phyloP scores from a whole-genome alignment of 2,329 filamentous ascomycete genomes.

The Claviceps fusiformis region DNA sequence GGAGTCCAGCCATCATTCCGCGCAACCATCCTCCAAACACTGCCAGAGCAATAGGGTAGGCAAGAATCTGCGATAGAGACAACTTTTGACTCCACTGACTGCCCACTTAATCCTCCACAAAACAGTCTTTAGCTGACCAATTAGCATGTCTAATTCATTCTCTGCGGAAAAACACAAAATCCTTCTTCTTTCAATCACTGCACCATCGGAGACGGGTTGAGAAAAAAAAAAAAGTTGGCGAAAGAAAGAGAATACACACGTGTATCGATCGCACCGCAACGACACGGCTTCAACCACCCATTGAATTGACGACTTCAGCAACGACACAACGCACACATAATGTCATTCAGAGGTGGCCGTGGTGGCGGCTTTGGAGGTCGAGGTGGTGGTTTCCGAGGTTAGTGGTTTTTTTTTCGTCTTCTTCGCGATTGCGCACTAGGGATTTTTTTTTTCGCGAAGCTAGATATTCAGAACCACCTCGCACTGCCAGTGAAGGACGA shows the following conservation, averaged over 20 bases:
- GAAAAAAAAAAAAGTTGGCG: slow-evolving; percentile 7
- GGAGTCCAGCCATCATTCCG: not conserved
- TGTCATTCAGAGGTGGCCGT: slow-evolving; percentile 12
- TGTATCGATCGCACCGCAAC: not conserved
- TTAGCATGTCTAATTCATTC: not conserved
- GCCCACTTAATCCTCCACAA: not conserved
- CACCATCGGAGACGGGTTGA: not conserved
- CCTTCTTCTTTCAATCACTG: not conserved
- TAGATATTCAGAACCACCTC: not conserved
- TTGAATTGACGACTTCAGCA: not conserved
- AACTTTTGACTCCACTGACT: too few species aligned
- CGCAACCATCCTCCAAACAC: not conserved
- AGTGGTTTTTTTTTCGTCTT: not conserved
- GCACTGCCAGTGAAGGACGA: too few species aligned
- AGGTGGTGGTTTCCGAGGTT: slow-evolving; percentile 10
- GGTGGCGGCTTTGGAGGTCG: slow-evolving; percentile 10
- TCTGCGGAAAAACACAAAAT: slow-evolving; percentile 6
- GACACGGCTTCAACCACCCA: not conserved
- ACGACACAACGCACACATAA: not conserved
- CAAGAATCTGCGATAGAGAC: too few species aligned
- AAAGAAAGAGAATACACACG: not conserved
- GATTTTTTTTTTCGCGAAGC: not conserved
- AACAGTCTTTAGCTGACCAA: not conserved
- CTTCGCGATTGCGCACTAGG: not conserved
- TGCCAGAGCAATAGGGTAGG: not conserved